Percentiles rank a stretch among this genome's conserved stretches.
Conservation (phyloP, 768 basidiomycete genomes). For the Baorangia bicolor region DNA sequence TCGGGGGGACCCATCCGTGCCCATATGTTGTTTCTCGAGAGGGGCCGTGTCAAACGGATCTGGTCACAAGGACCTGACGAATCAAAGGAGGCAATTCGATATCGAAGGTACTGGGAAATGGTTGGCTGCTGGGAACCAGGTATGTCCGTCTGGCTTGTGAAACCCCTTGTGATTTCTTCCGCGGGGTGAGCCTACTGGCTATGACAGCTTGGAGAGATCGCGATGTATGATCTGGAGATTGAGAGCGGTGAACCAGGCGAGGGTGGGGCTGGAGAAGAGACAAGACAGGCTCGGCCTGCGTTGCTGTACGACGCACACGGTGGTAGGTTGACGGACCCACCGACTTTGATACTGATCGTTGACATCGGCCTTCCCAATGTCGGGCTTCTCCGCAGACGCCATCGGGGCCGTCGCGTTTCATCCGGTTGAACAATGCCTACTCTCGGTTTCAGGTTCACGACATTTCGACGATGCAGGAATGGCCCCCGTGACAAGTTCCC, state of each 20-base stretch:
- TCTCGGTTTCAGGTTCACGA: constrained; percentile 78
- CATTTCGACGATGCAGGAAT: constrained; percentile 53
- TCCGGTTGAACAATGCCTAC: constrained; percentile 53
- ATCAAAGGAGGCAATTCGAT: constrained; percentile 80
- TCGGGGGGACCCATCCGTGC: constrained; percentile 49
- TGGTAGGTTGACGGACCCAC: constrained; percentile 42
- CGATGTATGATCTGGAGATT: constrained; percentile 51
- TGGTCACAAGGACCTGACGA: constrained; percentile 41
- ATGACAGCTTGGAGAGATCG: constrained; percentile 55
- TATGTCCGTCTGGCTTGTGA: constrained; percentile 28
- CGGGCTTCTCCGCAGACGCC: constrained; percentile 48
- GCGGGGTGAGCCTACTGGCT: not conserved
- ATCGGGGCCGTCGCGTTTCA: constrained; percentile 75
- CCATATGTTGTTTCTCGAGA: constrained; percentile 38
- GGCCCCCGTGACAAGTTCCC: not conserved
- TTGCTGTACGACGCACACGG: constrained; percentile 52
- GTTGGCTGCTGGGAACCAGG: constrained; percentile 69
- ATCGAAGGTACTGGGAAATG: constrained; percentile 66
- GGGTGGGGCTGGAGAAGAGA: not conserved
- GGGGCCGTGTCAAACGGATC: not conserved
- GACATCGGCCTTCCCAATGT: not conserved
- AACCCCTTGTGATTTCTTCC: not conserved
- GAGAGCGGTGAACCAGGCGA: constrained; percentile 5
- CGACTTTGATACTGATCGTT: not conserved
- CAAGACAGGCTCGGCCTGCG: constrained; percentile 24